Evolutionary conservation across 768 basidiomycete genomes (phyloP).

Genomic region (Sutorius australiensis): DNA sequence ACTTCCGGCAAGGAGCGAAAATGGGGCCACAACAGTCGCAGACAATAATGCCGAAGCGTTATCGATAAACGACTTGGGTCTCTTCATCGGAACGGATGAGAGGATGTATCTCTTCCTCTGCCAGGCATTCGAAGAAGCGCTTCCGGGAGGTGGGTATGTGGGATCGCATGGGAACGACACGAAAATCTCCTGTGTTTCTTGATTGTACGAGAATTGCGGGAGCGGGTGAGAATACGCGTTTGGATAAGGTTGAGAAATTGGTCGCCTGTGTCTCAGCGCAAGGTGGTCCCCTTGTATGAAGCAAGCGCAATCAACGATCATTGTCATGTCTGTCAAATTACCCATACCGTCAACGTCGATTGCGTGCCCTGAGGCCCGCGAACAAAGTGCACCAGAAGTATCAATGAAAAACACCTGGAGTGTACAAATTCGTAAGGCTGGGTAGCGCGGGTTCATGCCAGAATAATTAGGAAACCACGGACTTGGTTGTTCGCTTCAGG

Average conservation of each 20-base stretch:
- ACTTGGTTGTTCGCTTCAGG: slow-evolving; percentile 76
- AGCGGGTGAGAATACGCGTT: slow-evolving; percentile 74
- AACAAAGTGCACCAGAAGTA: slow-evolving; percentile 69
- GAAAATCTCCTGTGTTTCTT: slow-evolving; percentile 53
- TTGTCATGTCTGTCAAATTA: background rate
- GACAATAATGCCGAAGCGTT: slow-evolving; percentile 66
- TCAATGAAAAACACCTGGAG: slow-evolving; percentile 81
- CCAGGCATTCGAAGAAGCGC: slow-evolving; percentile 46
- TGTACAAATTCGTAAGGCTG: background rate
- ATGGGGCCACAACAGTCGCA: slow-evolving; percentile 54
- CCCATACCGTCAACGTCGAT: slow-evolving; percentile 69
- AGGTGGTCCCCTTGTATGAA: slow-evolving; percentile 51
- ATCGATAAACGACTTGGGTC: slow-evolving; percentile 65
- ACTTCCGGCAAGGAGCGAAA: slow-evolving; percentile 49
- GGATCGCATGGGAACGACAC: slow-evolving; percentile 64
- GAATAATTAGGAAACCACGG: slow-evolving; percentile 5
- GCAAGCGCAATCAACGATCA: slow-evolving; percentile 5
- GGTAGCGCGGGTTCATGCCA: background rate
- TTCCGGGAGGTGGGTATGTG: slow-evolving; percentile 44
- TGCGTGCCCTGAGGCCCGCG: slow-evolving; percentile 76
- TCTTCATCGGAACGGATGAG: slow-evolving; percentile 61
- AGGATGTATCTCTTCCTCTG: slow-evolving; percentile 57
- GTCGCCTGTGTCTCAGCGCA: slow-evolving; percentile 74
- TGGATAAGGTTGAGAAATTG: slow-evolving; percentile 72
- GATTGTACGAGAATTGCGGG: slow-evolving; percentile 62